Evolutionary conservation across 2,329 filamentous ascomycete species (phyloP).

Genomic region (Monilinia aucupariae): DNA sequence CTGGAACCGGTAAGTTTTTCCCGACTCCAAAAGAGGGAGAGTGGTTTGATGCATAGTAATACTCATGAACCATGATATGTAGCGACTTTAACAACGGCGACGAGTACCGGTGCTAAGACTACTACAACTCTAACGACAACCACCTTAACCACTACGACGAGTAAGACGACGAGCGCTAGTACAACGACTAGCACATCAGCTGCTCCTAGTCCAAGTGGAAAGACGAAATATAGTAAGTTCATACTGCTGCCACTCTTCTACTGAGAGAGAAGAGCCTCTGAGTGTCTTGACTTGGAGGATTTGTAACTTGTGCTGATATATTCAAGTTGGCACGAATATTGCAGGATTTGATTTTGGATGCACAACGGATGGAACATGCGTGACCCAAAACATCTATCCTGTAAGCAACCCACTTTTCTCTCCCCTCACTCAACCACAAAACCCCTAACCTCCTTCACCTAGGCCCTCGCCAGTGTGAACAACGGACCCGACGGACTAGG

Average conservation of each 20-base stretch:
- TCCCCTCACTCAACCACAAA: not conserved
- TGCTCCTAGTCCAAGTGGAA: conserved; percentile 15
- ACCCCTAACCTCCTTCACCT: not conserved
- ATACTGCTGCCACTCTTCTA: not conserved
- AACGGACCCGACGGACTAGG: conserved; percentile 34
- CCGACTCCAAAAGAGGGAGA: not conserved
- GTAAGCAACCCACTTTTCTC: not conserved
- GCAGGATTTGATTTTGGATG: conserved; percentile 46
- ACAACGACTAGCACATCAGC: not conserved
- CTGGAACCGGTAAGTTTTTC: conserved; percentile 16
- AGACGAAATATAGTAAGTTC: conserved; percentile 24
- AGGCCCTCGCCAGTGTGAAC: conserved; percentile 31
- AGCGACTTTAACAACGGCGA: conserved; percentile 6
- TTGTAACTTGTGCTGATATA: not conserved
- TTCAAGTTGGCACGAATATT: conserved; percentile 29
- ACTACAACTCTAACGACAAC: not conserved
- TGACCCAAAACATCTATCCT: conserved; percentile 31
- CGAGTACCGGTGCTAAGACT: not conserved
- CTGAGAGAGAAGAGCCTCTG: not conserved
- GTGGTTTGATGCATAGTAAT: too few species aligned
- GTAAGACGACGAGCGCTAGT: not conserved
- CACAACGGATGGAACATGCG: conserved; percentile 38
- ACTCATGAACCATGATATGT: not conserved
- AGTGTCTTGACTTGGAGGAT: not conserved
- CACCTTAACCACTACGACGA: not conserved